phyloP scores from a whole-genome alignment of 2,329 filamentous ascomycete species.

The Helotiales sp. region DNA sequence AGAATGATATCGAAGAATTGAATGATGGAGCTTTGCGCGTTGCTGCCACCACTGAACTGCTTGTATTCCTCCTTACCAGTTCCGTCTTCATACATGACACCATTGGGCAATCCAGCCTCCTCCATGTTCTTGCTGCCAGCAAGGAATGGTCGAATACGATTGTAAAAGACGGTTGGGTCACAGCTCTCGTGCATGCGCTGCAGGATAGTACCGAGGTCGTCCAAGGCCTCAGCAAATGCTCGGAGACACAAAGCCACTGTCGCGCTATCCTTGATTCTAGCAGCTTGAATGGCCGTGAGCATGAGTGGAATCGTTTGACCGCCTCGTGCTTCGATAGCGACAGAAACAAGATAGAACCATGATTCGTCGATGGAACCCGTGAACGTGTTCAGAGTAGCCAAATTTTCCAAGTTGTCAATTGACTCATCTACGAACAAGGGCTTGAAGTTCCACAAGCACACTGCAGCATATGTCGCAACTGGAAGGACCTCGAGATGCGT shows the following conservation, averaged over 20 bases:
- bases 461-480: constrained; percentile 89
- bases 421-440: constrained; percentile 82
- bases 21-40: constrained; percentile 94
- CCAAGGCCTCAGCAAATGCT: constrained; percentile 81
- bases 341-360: constrained; percentile 96
- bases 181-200: constrained; percentile 94
- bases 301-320: constrained; percentile 86
- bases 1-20: constrained; percentile 96
- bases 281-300: constrained; percentile 82
- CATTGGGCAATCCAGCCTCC: constrained; percentile 84
- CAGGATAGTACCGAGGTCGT: constrained; percentile 77
- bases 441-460: constrained; percentile 97
- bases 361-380: constrained; percentile 95
- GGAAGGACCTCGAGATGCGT: constrained; percentile 80
- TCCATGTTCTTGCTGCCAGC: constrained; percentile 98
- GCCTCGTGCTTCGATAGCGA: constrained; percentile 91
- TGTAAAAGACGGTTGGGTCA: constrained; percentile 92
- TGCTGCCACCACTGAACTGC: constrained; percentile 91
- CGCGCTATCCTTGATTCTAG: constrained; percentile 65
- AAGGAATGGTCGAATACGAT: constrained; percentile 92
- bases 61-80: constrained; percentile 66
- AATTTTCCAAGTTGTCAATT: constrained; percentile 81
- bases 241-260: constrained; percentile 77
- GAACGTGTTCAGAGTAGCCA: constrained; percentile 85
- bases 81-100: constrained; percentile 84